phyloP scores from a whole-genome alignment of 2,329 filamentous ascomycete species.

The Dactylellina haptotyla region DNA sequence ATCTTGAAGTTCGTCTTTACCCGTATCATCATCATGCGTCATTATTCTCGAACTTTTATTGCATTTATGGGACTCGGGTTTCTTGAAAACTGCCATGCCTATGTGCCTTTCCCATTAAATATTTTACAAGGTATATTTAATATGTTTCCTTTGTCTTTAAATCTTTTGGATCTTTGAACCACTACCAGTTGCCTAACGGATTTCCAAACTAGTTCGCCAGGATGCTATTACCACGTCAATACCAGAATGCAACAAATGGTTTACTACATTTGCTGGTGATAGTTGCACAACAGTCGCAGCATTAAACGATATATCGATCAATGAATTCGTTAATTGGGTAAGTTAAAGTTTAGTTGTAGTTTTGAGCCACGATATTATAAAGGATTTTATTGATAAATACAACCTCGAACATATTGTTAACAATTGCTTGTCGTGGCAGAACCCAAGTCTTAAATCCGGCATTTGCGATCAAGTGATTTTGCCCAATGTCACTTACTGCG shows the following conservation, averaged over 20 bases:
- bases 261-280: slow-evolving; percentile 10
- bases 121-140: slow-evolving; percentile 1
- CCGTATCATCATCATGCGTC: too few species aligned
- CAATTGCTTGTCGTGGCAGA: too few species aligned
- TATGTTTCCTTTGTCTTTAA: neutral
- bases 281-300: slow-evolving; percentile 8
- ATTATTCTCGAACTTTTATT: too few species aligned
- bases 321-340: slow-evolving; percentile 25
- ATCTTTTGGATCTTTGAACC: too few species aligned
- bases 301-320: slow-evolving; percentile 7
- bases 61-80: too few species aligned
- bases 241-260: slow-evolving; percentile 17
- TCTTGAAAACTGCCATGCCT: slow-evolving; percentile 10
- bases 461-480: slow-evolving; percentile 15
- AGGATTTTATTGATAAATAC: neutral
- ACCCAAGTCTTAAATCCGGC: slow-evolving; percentile 21
- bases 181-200: neutral
- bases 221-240: neutral
- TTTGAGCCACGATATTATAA: too few species aligned
- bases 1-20: too few species aligned
- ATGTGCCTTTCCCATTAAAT: neutral
- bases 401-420: neutral
- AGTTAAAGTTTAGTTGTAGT: neutral
- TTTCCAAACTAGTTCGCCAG: slow-evolving; percentile 10
- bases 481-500: slow-evolving; percentile 13